Evolutionary conservation across 345 rosid genomes (phyloP).

Genomic region (Eucalyptus fibrosa): DNA sequence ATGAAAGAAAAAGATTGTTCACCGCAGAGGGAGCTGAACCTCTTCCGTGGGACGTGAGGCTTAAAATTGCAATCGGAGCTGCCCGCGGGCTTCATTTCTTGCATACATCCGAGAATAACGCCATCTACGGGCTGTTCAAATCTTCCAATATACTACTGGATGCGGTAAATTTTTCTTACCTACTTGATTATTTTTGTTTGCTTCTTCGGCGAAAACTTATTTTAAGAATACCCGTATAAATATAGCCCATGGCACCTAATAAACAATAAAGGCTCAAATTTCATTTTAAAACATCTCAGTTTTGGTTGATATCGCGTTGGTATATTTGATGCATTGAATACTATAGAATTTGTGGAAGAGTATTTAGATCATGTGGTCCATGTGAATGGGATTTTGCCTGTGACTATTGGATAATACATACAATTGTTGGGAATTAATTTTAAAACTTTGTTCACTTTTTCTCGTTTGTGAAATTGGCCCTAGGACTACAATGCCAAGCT

Average conservation of each 20-base stretch:
- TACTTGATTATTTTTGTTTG: neutral
- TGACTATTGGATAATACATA: no score
- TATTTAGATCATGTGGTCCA: no score
- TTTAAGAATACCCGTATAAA: neutral
- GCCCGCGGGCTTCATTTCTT: constrained; percentile 61
- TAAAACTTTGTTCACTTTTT: neutral
- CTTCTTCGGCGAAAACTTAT: neutral
- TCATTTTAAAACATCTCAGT: neutral
- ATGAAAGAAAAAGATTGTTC: neutral
- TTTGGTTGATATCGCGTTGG: fast-evolving
- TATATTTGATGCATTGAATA: neutral
- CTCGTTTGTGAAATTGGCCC: neutral
- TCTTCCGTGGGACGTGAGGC: constrained; percentile 35
- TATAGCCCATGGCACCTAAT: neutral
- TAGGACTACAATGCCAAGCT: constrained; percentile 71
- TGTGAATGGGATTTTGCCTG: no score
- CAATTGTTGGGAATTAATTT: no score
- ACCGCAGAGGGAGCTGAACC: neutral
- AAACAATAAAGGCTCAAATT: neutral
- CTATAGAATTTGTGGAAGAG: neutral
- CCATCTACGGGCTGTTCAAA: constrained; percentile 69
- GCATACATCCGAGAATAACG: constrained; percentile 60
- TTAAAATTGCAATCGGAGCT: constrained; percentile 52
- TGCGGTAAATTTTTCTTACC: constrained; percentile 18
- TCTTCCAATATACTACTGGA: constrained; percentile 74